Percentiles rank a stretch among this genome's conserved stretches.
Conservation (phyloP, 768 basidiomycete species). For the Hygrocybe punicea region DNA sequence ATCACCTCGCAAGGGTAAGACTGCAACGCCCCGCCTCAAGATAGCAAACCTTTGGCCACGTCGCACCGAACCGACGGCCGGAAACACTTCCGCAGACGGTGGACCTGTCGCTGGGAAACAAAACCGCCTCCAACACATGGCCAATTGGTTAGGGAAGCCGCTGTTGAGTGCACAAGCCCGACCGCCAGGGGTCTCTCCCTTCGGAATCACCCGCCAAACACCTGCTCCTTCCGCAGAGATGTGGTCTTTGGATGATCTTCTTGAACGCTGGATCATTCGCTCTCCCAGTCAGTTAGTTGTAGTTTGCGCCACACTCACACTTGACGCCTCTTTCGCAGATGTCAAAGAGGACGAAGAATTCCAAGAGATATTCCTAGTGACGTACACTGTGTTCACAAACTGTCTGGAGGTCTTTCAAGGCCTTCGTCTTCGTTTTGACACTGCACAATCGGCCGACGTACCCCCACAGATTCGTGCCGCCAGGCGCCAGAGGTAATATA, state of each 20-base stretch:
- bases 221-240: background rate
- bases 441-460: background rate
- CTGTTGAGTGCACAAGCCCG: background rate
- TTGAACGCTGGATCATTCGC: constrained; percentile 4
- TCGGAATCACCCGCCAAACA: background rate
- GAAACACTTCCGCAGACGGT: background rate
- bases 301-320: background rate
- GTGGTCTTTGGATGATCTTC: constrained; percentile 5
- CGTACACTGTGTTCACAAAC: background rate
- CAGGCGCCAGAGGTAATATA: constrained; percentile 6
- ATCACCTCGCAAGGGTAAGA: too few species aligned
- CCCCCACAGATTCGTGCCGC: background rate
- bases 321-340: background rate
- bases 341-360: constrained; percentile 1
- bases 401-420: constrained; percentile 1
- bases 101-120: background rate
- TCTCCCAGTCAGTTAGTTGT: background rate
- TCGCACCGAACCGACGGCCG: background rate
- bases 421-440: constrained; percentile 2
- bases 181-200: background rate
- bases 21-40: too few species aligned
- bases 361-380: constrained; percentile 4
- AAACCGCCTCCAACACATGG: background rate
- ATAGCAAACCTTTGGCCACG: background rate
- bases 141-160: background rate